These are phyloP conservation scores for Epipyxis sp. DNA, from an alignment of 108 stramenopile genomes.

Conservation along the genomic window DNA sequence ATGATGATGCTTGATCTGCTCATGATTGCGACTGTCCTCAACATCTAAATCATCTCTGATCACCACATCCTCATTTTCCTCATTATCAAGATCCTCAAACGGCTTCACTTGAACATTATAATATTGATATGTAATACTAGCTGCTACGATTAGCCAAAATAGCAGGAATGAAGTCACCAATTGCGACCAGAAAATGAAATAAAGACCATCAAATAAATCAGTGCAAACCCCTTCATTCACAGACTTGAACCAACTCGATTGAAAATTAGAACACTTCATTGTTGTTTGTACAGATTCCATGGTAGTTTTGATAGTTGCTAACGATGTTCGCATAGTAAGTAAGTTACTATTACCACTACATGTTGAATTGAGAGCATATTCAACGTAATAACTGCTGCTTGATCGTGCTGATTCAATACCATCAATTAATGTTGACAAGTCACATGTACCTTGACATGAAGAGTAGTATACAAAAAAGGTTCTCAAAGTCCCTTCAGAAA, in stretches of 20 bases:
- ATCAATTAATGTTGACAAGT: too few species aligned
- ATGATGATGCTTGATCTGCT: too few species aligned
- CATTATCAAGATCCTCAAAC: neutral
- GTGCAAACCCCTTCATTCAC: neutral
- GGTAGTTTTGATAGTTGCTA: neutral
- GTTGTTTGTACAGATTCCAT: neutral
- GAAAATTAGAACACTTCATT: neutral
- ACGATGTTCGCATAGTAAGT: neutral
- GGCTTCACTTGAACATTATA: neutral
- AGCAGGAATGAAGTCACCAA: conserved; percentile 1
- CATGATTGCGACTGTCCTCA: too few species aligned
- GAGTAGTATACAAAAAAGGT: neutral
- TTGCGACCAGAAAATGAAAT: neutral
- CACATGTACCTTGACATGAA: neutral
- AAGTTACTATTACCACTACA: neutral
- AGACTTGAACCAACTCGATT: neutral
- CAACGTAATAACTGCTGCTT: too few species aligned
- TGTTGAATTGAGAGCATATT: neutral
- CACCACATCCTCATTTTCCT: too few species aligned
- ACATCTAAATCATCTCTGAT: too few species aligned
- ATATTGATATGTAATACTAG: neutral
- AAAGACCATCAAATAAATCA: neutral
- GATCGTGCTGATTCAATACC: too few species aligned
- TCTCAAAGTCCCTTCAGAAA: neutral
- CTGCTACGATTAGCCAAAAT: neutral